Evolutionary conservation across 805 yeast species (phyloP).

Genomic region (Hanseniaspora thailandica): DNA sequence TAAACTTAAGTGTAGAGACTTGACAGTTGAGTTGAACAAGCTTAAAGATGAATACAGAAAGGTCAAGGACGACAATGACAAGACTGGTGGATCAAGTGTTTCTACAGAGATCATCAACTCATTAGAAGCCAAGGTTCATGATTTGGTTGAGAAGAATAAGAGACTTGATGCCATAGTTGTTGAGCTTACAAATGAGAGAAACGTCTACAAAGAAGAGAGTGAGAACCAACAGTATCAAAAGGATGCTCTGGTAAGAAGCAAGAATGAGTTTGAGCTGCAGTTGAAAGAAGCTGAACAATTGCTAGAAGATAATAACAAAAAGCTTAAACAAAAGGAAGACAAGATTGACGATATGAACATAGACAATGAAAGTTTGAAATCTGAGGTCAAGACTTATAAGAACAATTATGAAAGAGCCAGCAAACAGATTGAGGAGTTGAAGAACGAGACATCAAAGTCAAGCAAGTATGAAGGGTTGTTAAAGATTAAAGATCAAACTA

Average conservation of each 20-base stretch:
- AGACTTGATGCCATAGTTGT: not conserved
- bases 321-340: not conserved
- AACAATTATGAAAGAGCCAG: conserved; percentile 6
- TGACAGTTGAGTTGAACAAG: conserved; percentile 19
- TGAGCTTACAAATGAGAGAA: conserved; percentile 8
- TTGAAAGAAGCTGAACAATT: conserved; percentile 14
- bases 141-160: not conserved
- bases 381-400: not conserved
- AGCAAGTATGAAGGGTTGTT: conserved; percentile 12
- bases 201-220: conserved; percentile 19
- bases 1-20: conserved; percentile 2
- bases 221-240: conserved; percentile 16
- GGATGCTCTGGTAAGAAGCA: conserved; percentile 6
- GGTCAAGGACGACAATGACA: not conserved
- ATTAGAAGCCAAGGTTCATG: not conserved
- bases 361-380: not conserved
- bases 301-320: not conserved
- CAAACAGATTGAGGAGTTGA: conserved; percentile 9
- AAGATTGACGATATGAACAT: not conserved
- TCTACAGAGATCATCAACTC: not conserved
- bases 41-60: conserved; percentile 18
- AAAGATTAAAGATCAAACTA: conserved; percentile 1
- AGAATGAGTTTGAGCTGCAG: conserved; percentile 16
- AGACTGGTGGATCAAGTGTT: not conserved
- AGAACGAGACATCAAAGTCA: conserved; percentile 14